Evolutionary conservation across 176 grass and related monocot species (phyloP).

Genomic region (Microstegium vimineum): DNA sequence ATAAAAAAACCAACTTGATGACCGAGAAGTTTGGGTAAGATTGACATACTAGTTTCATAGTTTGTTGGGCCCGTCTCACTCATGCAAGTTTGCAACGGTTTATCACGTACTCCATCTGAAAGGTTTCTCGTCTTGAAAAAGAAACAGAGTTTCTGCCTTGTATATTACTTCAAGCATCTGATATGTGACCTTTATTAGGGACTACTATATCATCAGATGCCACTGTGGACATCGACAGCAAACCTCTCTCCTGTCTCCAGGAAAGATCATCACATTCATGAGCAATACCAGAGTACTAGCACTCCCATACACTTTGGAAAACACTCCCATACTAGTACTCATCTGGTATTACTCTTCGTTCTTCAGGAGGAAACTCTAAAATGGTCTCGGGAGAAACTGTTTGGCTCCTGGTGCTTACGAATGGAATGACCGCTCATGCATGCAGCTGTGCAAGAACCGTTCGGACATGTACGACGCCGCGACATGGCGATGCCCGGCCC

Average conservation of each 20-base stretch:
- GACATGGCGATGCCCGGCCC: not conserved
- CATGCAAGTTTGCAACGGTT: not conserved
- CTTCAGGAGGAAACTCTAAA: not conserved
- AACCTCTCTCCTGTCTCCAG: not conserved
- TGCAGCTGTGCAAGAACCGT: not conserved
- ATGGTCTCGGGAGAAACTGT: not conserved
- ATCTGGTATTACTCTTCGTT: no score
- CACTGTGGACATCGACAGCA: not conserved
- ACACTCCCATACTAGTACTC: no score
- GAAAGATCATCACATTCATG: not conserved
- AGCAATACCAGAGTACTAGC: no score
- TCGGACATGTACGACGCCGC: not conserved
- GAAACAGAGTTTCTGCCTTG: not conserved
- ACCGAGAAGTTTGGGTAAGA: not conserved
- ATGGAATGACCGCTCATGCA: slow-evolving; percentile 20
- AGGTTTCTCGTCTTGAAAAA: not conserved
- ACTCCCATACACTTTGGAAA: no score
- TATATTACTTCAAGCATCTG: not conserved
- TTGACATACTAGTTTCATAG: no score
- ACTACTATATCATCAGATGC: not conserved
- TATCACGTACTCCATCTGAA: not conserved
- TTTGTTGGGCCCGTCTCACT: not conserved
- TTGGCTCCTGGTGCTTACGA: not conserved
- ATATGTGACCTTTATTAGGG: not conserved
- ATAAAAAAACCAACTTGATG: not conserved